These are phyloP conservation scores for Trametes cubensis DNA, from an alignment of 768 basidiomycete species.

Conservation along the genomic window DNA sequence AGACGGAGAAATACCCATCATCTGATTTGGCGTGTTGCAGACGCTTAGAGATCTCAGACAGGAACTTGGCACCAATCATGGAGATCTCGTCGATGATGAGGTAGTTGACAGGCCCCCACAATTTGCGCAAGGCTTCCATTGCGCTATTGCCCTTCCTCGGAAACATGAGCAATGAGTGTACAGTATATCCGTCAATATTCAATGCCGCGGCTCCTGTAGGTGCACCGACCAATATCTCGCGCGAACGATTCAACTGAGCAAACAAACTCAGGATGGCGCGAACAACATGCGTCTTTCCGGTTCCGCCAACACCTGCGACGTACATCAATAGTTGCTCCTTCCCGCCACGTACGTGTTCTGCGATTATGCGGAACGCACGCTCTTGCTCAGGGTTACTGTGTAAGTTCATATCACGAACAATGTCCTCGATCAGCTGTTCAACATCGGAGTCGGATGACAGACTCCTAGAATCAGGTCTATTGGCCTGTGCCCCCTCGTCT, in stretches of 20 bases:
- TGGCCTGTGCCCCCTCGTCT: too few species aligned
- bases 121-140: slow-evolving; percentile 1
- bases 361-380: slow-evolving; percentile 21
- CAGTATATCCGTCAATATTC: slow-evolving; percentile 33
- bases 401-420: background rate
- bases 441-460: too few species aligned
- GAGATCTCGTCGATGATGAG: slow-evolving; percentile 31
- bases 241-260: background rate
- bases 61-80: slow-evolving; percentile 27
- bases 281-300: slow-evolving; percentile 36
- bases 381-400: slow-evolving; percentile 17
- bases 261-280: slow-evolving; percentile 29
- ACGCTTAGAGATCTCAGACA: slow-evolving; percentile 27
- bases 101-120: slow-evolving; percentile 26
- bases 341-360: background rate
- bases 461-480: too few species aligned
- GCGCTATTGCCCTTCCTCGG: slow-evolving; percentile 12
- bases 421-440: background rate
- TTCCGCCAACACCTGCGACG: slow-evolving; percentile 36
- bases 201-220: slow-evolving; percentile 37
- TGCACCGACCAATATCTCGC: slow-evolving; percentile 28
- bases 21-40: slow-evolving; percentile 29
- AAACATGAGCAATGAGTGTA: slow-evolving; percentile 33
- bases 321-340: slow-evolving; percentile 31
- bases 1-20: background rate